Evolutionary conservation across 805 yeast species (phyloP).

Genomic region (Metschnikowia arizonensis): DNA sequence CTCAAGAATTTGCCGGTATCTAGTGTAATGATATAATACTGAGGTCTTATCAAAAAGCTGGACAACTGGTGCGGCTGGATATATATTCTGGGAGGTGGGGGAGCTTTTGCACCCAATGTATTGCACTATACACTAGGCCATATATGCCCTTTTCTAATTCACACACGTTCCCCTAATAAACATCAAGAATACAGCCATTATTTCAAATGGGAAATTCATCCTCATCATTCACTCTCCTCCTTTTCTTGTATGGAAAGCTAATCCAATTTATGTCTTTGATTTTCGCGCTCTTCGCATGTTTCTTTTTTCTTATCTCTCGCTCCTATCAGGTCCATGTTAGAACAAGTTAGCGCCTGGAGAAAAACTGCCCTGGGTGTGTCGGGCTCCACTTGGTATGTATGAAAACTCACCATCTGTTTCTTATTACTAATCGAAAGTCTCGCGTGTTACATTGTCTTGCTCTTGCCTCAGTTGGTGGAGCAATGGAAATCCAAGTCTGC

Average conservation of each 20-base stretch:
- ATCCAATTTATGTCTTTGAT: not conserved
- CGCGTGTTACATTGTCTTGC: slow-evolving; percentile 75
- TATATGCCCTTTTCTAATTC: no score
- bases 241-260: not conserved
- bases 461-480: slow-evolving; percentile 74
- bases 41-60: no score
- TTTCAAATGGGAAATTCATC: not conserved
- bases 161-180: no score
- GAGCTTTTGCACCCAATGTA: slow-evolving; percentile 1
- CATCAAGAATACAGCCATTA: not conserved
- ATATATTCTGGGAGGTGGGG: not conserved
- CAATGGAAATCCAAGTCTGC: slow-evolving; percentile 75
- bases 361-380: slow-evolving; percentile 54
- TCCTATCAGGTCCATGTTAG: slow-evolving; percentile 6
- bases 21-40: no score
- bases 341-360: slow-evolving; percentile 24
- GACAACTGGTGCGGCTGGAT: not conserved
- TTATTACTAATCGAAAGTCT: slow-evolving; percentile 32
- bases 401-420: not conserved
- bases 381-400: slow-evolving; percentile 58
- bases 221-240: not conserved
- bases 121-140: not conserved
- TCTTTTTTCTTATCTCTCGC: slow-evolving; percentile 3
- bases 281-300: slow-evolving; percentile 5
- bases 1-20: no score